phyloP scores from a whole-genome alignment of 768 basidiomycete species.

The Trametes cingulata region DNA sequence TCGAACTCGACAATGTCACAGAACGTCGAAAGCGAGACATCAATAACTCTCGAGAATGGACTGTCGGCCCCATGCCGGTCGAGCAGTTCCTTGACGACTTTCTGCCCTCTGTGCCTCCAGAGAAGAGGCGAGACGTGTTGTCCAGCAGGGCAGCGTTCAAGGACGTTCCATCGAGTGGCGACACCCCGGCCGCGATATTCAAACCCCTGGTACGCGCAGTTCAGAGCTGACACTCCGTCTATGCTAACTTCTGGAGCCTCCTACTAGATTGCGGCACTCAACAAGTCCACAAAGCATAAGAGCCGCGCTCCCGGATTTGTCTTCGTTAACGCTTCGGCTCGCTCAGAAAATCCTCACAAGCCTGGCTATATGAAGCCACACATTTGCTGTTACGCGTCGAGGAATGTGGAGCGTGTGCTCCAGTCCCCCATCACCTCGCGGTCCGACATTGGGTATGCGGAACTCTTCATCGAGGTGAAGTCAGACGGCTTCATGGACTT shows the following conservation, averaged over 20 bases:
- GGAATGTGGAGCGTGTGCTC: background rate
- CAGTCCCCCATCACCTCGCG: background rate
- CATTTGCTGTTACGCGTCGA: background rate
- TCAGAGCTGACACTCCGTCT: no score
- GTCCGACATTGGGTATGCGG: conserved; percentile 2
- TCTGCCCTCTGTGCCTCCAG: background rate
- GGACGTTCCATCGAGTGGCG: background rate
- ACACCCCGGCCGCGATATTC: background rate
- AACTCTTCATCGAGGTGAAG: conserved; percentile 16
- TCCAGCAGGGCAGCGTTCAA: background rate
- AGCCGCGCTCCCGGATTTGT: background rate
- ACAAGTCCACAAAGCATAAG: background rate
- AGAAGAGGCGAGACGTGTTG: background rate
- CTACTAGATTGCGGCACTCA: background rate
- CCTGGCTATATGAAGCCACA: conserved; percentile 9
- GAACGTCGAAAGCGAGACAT: background rate
- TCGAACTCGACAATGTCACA: background rate
- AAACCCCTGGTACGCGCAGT: background rate
- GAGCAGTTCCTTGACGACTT: background rate
- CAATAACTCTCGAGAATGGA: background rate
- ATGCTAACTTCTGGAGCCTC: no score
- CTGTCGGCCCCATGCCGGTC: background rate
- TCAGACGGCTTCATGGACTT: background rate
- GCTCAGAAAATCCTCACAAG: background rate
- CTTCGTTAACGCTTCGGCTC: background rate